A percentile compares a stretch with the other conserved stretches of the same genome.
Evolutionary conservation across 1,284 basidiomycete species (phyloP).

Genomic region (Salmacisia buchloeana): DNA sequence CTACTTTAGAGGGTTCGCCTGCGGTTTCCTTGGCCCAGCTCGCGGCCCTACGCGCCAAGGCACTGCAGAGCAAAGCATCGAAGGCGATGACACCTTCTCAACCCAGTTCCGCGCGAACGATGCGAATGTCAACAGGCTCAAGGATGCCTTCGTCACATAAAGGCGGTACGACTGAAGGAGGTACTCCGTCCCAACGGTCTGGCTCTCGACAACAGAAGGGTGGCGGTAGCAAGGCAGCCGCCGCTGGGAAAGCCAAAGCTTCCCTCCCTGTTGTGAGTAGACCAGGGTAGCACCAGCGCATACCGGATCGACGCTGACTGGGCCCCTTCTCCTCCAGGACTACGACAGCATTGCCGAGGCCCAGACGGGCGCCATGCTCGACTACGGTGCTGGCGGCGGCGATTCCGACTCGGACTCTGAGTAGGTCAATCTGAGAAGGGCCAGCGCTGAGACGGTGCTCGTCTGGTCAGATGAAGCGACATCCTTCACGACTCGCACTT

Average conservation of each 20-base stretch:
- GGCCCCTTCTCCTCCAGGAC: not conserved
- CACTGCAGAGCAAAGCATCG: not conserved
- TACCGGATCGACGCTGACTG: not conserved
- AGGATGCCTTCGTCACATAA: not conserved
- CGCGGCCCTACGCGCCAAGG: not conserved
- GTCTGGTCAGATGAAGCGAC: too few relatives aligned
- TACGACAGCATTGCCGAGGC: not conserved
- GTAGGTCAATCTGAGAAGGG: too few relatives aligned
- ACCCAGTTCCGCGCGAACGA: too few relatives aligned
- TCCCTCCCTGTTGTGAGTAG: not conserved
- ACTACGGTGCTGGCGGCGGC: slow-evolving; percentile 5
- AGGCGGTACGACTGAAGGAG: too few relatives aligned
- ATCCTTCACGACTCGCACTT: too few relatives aligned
- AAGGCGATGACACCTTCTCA: not conserved
- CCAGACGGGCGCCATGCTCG: not conserved
- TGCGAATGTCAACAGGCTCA: not conserved
- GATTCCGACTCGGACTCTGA: not conserved
- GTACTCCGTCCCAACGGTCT: too few relatives aligned
- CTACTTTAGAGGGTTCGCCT: not conserved
- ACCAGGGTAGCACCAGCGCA: not conserved
- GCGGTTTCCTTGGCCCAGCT: not conserved
- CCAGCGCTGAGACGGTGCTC: too few relatives aligned
- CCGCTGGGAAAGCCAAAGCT: not conserved
- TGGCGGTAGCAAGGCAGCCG: not conserved
- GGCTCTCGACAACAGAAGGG: not conserved